A percentile compares a stretch with the other conserved stretches of the same genome.
Conservation (phyloP, 2,329 filamentous ascomycete genomes). For the Aspergillus sp. region DNA sequence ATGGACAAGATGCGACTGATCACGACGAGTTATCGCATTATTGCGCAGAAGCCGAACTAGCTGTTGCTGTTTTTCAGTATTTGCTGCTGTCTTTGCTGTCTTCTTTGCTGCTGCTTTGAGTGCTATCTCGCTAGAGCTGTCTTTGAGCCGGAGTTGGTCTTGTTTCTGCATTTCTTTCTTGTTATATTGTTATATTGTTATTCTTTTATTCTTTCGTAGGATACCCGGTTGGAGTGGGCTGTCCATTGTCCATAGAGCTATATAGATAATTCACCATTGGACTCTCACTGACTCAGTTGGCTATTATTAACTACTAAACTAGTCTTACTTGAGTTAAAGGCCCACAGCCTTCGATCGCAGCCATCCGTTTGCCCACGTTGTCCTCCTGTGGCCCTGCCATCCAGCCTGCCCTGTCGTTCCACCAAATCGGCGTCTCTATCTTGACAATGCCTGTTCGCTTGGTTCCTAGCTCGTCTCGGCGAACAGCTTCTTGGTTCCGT, state of each 20-base stretch:
- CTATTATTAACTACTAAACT: too few species aligned
- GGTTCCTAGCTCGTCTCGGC: neutral
- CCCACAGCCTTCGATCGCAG: conserved; percentile 14
- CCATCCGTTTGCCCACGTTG: conserved; percentile 27
- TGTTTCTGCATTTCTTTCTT: neutral
- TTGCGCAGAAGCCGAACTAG: conserved; percentile 48
- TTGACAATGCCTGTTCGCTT: neutral
- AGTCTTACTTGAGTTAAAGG: too few species aligned
- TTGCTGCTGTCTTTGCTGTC: neutral
- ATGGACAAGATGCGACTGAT: conserved; percentile 56
- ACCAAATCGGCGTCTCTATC: neutral
- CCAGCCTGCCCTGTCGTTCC: conserved; percentile 6
- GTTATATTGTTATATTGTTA: neutral
- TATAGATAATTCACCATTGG: too few species aligned
- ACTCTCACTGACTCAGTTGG: too few species aligned
- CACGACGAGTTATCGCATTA: conserved; percentile 54
- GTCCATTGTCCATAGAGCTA: conserved; percentile 12
- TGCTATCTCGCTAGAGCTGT: too few species aligned
- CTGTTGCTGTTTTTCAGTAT: too few species aligned
- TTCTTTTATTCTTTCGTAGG: neutral
- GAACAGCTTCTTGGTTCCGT: neutral
- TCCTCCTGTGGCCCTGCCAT: neutral
- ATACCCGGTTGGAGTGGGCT: conserved; percentile 15
- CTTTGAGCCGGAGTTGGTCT: conserved; percentile 8
- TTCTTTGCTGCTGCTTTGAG: neutral